These are phyloP conservation scores for Suhomyces panamericanus DNA, from an alignment of 1,139 yeast species.

Conservation along the genomic window DNA sequence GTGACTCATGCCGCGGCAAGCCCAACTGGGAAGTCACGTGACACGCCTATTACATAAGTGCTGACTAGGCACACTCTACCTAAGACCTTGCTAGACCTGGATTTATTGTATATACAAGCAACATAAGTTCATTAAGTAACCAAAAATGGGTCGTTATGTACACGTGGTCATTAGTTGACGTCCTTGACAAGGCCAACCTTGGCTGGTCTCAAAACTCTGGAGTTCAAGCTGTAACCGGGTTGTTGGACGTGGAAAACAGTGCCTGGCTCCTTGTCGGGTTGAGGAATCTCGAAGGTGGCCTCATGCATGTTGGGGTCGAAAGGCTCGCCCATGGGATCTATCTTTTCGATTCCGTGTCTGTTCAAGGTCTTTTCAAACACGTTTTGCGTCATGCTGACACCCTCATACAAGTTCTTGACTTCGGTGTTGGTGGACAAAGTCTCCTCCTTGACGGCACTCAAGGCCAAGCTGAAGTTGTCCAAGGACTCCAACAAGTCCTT, in stretches of 20 bases:
- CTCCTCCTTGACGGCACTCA: slow-evolving; percentile 73
- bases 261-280: slow-evolving; percentile 89
- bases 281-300: slow-evolving; percentile 87
- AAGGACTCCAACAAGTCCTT: slow-evolving; percentile 86
- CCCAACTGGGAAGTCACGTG: neutral
- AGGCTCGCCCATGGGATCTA: slow-evolving; percentile 80
- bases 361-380: slow-evolving; percentile 82
- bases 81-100: slow-evolving; percentile 3
- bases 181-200: slow-evolving; percentile 91
- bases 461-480: slow-evolving; percentile 88
- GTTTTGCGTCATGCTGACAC: slow-evolving; percentile 87
- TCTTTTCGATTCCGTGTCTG: slow-evolving; percentile 77
- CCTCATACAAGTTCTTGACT: slow-evolving; percentile 77
- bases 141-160: slow-evolving; percentile 8
- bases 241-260: slow-evolving; percentile 93
- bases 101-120: slow-evolving; percentile 11
- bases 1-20: slow-evolving; percentile 9
- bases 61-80: neutral
- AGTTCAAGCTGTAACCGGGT: slow-evolving; percentile 82
- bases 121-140: slow-evolving; percentile 5
- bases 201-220: slow-evolving; percentile 91
- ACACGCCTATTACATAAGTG: neutral
- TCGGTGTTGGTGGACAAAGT: slow-evolving; percentile 58
- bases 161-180: slow-evolving; percentile 14
- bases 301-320: slow-evolving; percentile 94